Percentiles rank a stretch among this genome's conserved stretches.
Conservation (phyloP, 495 filamentous ascomycete species). For the Tuber aestivum region DNA sequence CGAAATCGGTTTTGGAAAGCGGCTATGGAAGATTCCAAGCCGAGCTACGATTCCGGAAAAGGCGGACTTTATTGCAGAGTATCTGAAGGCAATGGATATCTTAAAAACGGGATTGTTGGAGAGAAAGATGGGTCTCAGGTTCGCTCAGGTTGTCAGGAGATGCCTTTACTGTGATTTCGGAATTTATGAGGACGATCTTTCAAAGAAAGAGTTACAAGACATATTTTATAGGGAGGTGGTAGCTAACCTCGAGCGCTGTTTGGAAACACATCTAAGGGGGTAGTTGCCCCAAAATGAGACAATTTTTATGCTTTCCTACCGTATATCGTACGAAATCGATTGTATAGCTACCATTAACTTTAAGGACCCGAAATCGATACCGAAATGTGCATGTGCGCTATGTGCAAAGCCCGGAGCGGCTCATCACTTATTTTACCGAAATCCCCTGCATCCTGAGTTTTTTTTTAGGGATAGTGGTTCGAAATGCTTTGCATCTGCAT, state of each 20-base stretch:
- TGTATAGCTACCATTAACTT: too few species aligned
- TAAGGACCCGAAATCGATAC: too few species aligned
- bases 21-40: conserved; percentile 14
- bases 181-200: conserved; percentile 6
- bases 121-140: conserved; percentile 16
- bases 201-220: conserved; percentile 10
- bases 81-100: conserved; percentile 16
- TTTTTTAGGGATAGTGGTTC: too few species aligned
- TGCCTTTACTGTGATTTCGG: conserved; percentile 20
- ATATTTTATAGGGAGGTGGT: conserved; percentile 19
- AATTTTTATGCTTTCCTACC: neutral
- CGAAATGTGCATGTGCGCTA: too few species aligned
- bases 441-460: too few species aligned
- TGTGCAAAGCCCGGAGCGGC: too few species aligned
- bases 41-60: neutral
- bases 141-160: conserved; percentile 11
- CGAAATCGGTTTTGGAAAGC: conserved; percentile 20
- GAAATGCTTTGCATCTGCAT: too few species aligned
- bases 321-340: too few species aligned
- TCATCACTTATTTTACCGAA: too few species aligned
- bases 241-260: conserved; percentile 10
- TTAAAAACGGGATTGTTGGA: conserved; percentile 1
- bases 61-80: conserved; percentile 5
- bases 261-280: neutral
- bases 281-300: neutral